Conservation (phyloP, 495 filamentous ascomycete species). For the Tuber calosporum region DNA sequence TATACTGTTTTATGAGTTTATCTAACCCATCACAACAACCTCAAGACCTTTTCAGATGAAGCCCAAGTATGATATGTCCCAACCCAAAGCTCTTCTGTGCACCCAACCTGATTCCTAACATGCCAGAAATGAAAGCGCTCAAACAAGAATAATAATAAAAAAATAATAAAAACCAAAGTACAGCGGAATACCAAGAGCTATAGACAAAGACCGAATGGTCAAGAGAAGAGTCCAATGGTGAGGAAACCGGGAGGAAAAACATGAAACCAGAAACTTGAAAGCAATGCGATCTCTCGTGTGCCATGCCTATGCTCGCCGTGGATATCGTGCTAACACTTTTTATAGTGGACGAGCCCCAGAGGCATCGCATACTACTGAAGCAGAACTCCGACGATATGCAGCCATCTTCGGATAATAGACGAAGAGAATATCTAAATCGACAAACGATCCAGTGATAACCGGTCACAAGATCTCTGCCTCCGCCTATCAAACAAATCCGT, state of each 20-base stretch:
- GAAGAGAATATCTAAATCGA: constrained; percentile 28
- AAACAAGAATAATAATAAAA: not conserved
- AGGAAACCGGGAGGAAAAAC: not conserved
- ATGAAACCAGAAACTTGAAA: not conserved
- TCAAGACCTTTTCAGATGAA: not conserved
- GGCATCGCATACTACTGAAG: not conserved
- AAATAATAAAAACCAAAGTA: not conserved
- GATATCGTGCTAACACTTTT: not conserved
- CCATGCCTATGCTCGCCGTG: not conserved
- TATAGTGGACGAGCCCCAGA: not conserved
- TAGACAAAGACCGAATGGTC: not conserved
- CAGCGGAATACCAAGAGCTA: not conserved
- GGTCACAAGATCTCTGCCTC: constrained; percentile 41
- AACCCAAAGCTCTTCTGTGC: not conserved
- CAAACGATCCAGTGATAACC: constrained; percentile 39
- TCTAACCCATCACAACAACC: not conserved
- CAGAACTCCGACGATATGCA: not conserved
- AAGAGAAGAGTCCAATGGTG: not conserved
- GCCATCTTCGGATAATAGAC: not conserved
- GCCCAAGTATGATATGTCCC: constrained; percentile 2
- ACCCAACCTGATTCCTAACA: not conserved
- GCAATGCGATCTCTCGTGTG: not conserved
- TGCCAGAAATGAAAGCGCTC: constrained; percentile 1
- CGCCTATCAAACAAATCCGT: constrained; percentile 18
- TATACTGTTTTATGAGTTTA: not conserved